Base-by-base conservation (phyloP, 2,329 filamentous ascomycete species). In the Teratosphaeriaceae sp. region DNA sequence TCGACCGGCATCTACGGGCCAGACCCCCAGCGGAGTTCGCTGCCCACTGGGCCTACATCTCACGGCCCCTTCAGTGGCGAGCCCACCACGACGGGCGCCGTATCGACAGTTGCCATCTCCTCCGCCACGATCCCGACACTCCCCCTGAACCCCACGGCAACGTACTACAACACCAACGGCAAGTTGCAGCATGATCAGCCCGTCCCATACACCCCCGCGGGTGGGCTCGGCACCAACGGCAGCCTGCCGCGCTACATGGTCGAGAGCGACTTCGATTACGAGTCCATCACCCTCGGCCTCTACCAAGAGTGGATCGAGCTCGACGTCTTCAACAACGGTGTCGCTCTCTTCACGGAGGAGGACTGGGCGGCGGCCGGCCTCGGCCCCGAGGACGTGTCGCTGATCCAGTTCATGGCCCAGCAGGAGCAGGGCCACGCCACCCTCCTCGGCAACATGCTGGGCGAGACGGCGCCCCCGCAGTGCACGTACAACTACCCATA, bases 231-330 rank as follows among this genome's bases (percentile, higher is more conserved):
- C 2, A 88, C 85, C 33, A 89, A 90, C 47, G 85, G 85, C n/a
- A 77, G 79, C 0, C 73, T 75, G 33, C 85, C 85, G 1, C 78
- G 88, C 1, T 90, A 90, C 64, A 79, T 83, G 47, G 80, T 85
- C 0, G 74, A 86, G 55, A 86, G 82, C 50, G 87, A 94, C 57
- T 92, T 88, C 58, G 87, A 92, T 63, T 92, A 83, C 60, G 75
- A 90, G 60, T 88, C 84, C 0, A 73, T 92, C 22, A 75, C 80
- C 0, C 70, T 92, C 11, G 84, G 76, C 11, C 69, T 90, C 0
- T 89, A 90, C 59, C 83, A 88, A 55, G 86, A 92, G 64, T 92
- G 79, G 76, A 88, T 90, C 42, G 85, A 92, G 65, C 72, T 92
- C 1, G 87, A 92, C 59, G 73, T 88, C 12, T 92, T 92, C 74